These are phyloP conservation scores for Lodderomyces elongisporus DNA, from an alignment of 1,139 yeast species.

Conservation along the genomic window DNA sequence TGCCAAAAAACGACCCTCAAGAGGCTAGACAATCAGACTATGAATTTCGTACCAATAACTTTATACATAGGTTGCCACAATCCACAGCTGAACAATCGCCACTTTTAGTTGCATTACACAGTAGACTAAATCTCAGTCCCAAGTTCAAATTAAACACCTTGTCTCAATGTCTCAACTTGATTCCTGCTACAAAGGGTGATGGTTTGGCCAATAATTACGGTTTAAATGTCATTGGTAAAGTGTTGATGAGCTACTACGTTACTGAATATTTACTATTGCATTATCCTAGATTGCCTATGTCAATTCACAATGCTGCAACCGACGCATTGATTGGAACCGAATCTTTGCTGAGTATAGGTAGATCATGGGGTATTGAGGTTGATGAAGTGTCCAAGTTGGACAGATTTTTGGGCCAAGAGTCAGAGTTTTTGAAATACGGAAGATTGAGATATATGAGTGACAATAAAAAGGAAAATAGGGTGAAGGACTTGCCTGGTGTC, in stretches of 20 bases:
- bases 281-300: conserved; percentile 87
- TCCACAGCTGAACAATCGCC: conserved; percentile 54
- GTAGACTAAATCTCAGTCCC: conserved; percentile 62
- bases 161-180: conserved; percentile 67
- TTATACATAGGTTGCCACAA: conserved; percentile 47
- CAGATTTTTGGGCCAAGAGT: conserved; percentile 65
- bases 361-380: conserved; percentile 82
- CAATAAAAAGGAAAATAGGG: conserved; percentile 24
- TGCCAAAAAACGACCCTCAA: too few relatives aligned
- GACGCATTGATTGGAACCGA: conserved; percentile 66
- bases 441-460: conserved; percentile 47
- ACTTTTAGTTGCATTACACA: conserved; percentile 70
- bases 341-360: conserved; percentile 61
- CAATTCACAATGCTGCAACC: conserved; percentile 68
- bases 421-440: conserved; percentile 60
- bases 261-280: conserved; percentile 66
- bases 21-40: too few relatives aligned
- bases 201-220: conserved; percentile 71
- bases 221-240: conserved; percentile 76
- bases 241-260: conserved; percentile 68
- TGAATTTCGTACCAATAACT: conserved; percentile 19
- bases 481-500: conserved; percentile 48
- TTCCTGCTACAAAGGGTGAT: conserved; percentile 25
- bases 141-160: conserved; percentile 59
- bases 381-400: conserved; percentile 64